phyloP scores from a whole-genome alignment of 495 filamentous ascomycete genomes.

The Aspergillus ostianus region DNA sequence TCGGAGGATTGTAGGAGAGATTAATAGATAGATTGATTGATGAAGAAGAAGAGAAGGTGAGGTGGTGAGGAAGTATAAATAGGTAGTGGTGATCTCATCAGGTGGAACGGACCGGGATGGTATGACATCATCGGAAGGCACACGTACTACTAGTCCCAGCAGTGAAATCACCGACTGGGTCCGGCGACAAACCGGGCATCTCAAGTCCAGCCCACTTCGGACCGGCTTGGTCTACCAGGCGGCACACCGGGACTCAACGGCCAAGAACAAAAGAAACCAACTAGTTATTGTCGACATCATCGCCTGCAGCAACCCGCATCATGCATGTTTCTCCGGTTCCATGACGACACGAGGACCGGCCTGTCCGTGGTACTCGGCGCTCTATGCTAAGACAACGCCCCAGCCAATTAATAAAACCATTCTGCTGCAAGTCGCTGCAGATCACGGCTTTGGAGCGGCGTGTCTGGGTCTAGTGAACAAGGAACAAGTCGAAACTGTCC shows the following conservation, averaged over 20 bases:
- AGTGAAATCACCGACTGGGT: not conserved
- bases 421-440: not conserved
- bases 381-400: slow-evolving; percentile 2
- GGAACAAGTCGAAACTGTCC: not conserved
- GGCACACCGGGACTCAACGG: too few species aligned
- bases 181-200: not conserved
- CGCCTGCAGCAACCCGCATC: too few species aligned
- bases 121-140: not conserved
- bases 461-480: not conserved
- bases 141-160: too few species aligned
- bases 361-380: not conserved
- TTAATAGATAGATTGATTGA: too few species aligned
- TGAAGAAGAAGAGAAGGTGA: not conserved
- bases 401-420: not conserved
- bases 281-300: too few species aligned
- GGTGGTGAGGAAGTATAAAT: not conserved
- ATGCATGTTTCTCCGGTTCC: not conserved
- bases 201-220: not conserved
- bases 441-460: not conserved
- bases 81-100: not conserved
- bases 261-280: too few species aligned
- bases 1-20: too few species aligned
- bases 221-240: not conserved
- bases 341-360: slow-evolving; percentile 2
- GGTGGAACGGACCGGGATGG: not conserved